Evolutionary conservation across 257 asterid genomes (phyloP), one percentile per base, ranked within the genome.

Genomic region (Avicennia marina): DNA sequence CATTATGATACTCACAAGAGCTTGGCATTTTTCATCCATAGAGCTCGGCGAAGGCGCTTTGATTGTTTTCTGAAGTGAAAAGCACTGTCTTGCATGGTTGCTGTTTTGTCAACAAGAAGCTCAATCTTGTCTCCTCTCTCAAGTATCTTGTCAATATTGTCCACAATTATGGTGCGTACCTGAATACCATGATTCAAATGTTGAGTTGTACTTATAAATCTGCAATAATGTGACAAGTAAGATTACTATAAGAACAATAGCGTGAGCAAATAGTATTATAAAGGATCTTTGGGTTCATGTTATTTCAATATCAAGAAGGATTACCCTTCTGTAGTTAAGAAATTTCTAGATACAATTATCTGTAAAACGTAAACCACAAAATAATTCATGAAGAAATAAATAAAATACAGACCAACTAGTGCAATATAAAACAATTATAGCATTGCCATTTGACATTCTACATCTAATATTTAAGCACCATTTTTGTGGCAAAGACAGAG

Each of bases 21-120:
- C 71, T 93, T 93, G 58, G 96, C 97, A 62, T 93, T 93, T 82
- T 93, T 93, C 95, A 89, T 86, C 99, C 99, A 93, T 52, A 89
- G 74, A 68, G 99, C 95, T 69, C 76, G 82, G 40, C 82, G 89
- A 26, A 93, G 97, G 50, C 89, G 95, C 80, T 93, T 93, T 1
- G 99, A 93, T 74, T 93, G 99, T 70, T 89, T 93, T 74, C 84
- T 84, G 79, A 93, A 93, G 83, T 93, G 99, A 75, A 93, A 93
- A 44, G 97, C 74, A 62, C 77, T 89, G 72, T 93, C 97, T 82
- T 93, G 99, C 99, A 93, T 93, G 41, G 99, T 86, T 56, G 93
- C 73, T 43, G 97, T 93, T 75, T 93, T 93, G 77, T 93, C 99
- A 64, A 93, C 94, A 25, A 93, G 96, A 72, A 93, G 96, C 78